Conservation (phyloP, 2,329 filamentous ascomycete species). For the Fusarium algeriense region DNA sequence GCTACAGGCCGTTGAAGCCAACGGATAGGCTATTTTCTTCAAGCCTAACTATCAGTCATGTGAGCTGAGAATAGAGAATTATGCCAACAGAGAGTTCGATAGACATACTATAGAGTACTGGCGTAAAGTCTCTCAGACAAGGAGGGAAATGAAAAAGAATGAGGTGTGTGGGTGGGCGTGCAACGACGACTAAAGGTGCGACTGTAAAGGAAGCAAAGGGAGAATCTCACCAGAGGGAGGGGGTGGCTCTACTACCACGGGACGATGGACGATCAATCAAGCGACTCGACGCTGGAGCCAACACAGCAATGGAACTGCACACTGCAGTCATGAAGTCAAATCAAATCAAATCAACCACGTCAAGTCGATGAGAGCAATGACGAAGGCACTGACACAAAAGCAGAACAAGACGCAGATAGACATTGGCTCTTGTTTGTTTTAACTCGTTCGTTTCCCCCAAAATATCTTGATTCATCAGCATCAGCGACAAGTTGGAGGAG, state of each 20-base stretch:
- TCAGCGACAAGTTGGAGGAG: neutral
- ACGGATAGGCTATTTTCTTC: neutral
- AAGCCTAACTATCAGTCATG: neutral
- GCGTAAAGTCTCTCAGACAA: neutral
- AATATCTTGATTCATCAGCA: conserved; percentile 36
- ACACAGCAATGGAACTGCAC: conserved; percentile 39
- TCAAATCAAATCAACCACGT: conserved; percentile 38
- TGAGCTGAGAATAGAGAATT: neutral
- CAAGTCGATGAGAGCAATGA: conserved; percentile 38
- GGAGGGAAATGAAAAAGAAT: conserved; percentile 16
- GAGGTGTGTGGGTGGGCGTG: conserved; percentile 38
- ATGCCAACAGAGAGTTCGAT: neutral
- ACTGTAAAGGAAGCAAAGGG: conserved; percentile 35
- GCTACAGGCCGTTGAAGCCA: conserved; percentile 26
- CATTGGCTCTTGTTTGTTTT: conserved; percentile 13
- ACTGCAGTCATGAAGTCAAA: conserved; percentile 19
- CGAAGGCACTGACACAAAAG: conserved; percentile 38
- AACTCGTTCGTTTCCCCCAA: conserved; percentile 17
- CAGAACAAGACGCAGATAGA: conserved; percentile 34
- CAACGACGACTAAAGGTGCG: conserved; percentile 33
- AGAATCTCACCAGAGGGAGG: conserved; percentile 1
- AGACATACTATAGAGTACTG: neutral
- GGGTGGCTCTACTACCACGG: conserved; percentile 29
- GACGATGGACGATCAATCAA: conserved; percentile 39
- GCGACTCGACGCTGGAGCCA: conserved; percentile 42